Conservation (phyloP, 129 eudicot species). For the Artemisia tridentata region DNA sequence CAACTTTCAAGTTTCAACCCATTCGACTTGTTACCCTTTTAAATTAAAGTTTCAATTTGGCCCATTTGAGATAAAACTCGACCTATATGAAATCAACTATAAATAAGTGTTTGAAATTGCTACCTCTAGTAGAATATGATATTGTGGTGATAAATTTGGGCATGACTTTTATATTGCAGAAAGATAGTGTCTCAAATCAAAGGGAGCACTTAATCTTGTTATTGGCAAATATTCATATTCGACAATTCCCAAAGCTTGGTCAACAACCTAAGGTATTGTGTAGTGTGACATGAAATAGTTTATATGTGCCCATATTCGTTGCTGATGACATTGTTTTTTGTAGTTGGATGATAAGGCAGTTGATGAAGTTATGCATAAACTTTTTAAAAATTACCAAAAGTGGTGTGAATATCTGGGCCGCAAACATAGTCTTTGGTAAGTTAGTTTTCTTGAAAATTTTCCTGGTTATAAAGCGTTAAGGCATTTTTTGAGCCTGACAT, state of each 20-base stretch:
- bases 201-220: slow-evolving; percentile 86
- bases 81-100: background rate
- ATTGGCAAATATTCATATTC: slow-evolving; percentile 87
- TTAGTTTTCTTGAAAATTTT: slow-evolving; percentile 9
- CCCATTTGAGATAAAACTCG: background rate
- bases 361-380: slow-evolving; percentile 82
- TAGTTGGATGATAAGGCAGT: slow-evolving; percentile 91
- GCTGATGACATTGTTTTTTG: slow-evolving; percentile 20
- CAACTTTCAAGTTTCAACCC: background rate
- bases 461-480: background rate
- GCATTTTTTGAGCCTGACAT: slow-evolving; percentile 9
- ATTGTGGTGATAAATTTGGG: slow-evolving; percentile 2
- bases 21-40: background rate
- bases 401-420: slow-evolving; percentile 94
- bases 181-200: slow-evolving; percentile 84
- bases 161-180: slow-evolving; percentile 48
- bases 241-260: slow-evolving; percentile 70
- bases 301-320: slow-evolving; percentile 12
- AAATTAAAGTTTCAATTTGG: background rate
- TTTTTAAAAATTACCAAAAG: slow-evolving; percentile 78
- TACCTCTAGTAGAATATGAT: background rate
- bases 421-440: slow-evolving; percentile 91
- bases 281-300: background rate
- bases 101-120: background rate
- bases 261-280: slow-evolving; percentile 66